Evolutionary conservation across 2,329 filamentous ascomycete species (phyloP).

Genomic region (Endothia cerciana): DNA sequence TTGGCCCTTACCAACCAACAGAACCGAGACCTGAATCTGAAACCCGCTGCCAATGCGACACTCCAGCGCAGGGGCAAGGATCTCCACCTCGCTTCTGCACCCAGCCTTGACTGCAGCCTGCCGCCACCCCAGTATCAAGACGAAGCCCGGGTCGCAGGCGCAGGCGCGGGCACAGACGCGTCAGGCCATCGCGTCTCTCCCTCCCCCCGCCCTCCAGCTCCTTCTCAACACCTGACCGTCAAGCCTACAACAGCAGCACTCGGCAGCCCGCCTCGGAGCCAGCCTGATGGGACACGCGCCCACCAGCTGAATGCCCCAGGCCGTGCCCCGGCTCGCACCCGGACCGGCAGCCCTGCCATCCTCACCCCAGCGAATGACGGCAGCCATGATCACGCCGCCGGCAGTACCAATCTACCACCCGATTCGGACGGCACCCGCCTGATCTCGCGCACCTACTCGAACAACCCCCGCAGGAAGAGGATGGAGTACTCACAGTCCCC

Average conservation of each 20-base stretch:
- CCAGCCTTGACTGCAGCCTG: not conserved
- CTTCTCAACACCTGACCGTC: not conserved
- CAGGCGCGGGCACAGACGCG: conserved; percentile 14
- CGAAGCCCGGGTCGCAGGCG: not conserved
- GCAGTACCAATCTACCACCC: not conserved
- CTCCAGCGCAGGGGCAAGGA: conserved; percentile 8
- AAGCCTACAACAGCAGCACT: not conserved
- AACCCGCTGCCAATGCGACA: conserved; percentile 22
- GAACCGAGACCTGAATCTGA: conserved; percentile 11
- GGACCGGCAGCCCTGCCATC: conserved; percentile 3
- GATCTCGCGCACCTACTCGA: conserved; percentile 8
- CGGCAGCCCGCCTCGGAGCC: not conserved
- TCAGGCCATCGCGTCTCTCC: conserved; percentile 23
- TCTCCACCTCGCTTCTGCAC: not conserved
- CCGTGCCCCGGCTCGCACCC: not conserved
- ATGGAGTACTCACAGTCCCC: conserved; percentile 57
- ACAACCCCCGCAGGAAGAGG: conserved; percentile 32
- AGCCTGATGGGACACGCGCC: not conserved
- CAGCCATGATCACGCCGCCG: not conserved
- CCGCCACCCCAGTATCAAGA: not conserved
- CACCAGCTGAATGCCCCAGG: not conserved
- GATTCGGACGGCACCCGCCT: not conserved
- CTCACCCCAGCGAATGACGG: not conserved
- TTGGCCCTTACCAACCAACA: not conserved
- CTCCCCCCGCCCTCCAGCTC: not conserved